Evolutionary conservation across 176 grass and related monocot genomes (phyloP).

Genomic region (Tillandsia fasciculata): DNA sequence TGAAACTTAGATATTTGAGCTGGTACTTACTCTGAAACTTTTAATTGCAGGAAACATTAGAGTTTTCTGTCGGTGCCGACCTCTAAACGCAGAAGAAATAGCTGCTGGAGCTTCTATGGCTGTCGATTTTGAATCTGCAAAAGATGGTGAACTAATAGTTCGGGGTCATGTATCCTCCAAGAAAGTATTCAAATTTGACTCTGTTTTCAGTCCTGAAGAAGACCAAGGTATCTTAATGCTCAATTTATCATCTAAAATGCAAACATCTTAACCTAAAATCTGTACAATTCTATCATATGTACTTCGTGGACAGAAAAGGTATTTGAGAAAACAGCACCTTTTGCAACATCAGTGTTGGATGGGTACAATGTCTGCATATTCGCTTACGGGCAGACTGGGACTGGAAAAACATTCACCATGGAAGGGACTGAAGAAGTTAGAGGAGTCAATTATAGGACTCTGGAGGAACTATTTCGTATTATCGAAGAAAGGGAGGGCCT

Average conservation of each 20-base stretch:
- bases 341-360: conserved; percentile 86
- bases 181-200: conserved; percentile 85
- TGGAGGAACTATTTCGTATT: conserved; percentile 77
- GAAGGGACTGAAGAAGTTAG: conserved; percentile 70
- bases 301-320: conserved; percentile 45
- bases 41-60: conserved; percentile 67
- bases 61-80: conserved; percentile 91
- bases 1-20: not conserved
- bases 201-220: conserved; percentile 73
- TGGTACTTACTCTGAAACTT: not conserved
- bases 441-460: conserved; percentile 81
- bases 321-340: conserved; percentile 64
- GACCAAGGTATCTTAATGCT: conserved; percentile 49
- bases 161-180: conserved; percentile 79
- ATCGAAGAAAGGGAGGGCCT: conserved; percentile 64
- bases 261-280: conserved; percentile 8
- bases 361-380: conserved; percentile 97
- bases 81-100: conserved; percentile 72
- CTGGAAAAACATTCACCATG: conserved; percentile 98
- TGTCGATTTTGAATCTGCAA: conserved; percentile 75
- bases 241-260: not conserved
- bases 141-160: conserved; percentile 82
- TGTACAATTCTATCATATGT: conserved; percentile 6
- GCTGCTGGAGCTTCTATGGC: conserved; percentile 44
- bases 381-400: conserved; percentile 88